These are phyloP conservation scores for Marasmius fiardii DNA, from an alignment of 1,284 basidiomycete species.

Conservation along the genomic window DNA sequence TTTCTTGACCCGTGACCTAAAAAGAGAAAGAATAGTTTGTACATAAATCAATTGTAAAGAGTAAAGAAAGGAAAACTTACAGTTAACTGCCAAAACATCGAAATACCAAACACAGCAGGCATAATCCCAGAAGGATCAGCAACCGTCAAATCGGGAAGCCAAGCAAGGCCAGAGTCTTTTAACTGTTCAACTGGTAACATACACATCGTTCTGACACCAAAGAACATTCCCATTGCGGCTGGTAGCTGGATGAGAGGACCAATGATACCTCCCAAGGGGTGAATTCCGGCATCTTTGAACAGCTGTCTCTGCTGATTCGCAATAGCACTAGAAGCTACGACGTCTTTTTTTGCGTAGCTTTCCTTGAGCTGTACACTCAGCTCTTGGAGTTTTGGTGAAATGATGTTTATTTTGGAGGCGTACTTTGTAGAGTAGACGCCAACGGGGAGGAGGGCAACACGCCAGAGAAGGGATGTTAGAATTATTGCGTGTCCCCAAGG, in stretches of 20 bases:
- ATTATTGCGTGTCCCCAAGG: slow-evolving; percentile 90
- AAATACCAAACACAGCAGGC: slow-evolving; percentile 61
- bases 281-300: slow-evolving; percentile 70
- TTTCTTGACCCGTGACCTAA: slow-evolving; percentile 11
- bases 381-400: slow-evolving; percentile 56
- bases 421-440: slow-evolving; percentile 65
- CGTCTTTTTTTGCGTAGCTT: slow-evolving; percentile 41
- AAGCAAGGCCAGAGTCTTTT: slow-evolving; percentile 72
- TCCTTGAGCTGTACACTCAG: slow-evolving; percentile 48
- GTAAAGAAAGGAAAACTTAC: slow-evolving; percentile 36
- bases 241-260: slow-evolving; percentile 75
- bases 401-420: slow-evolving; percentile 63
- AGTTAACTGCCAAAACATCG: slow-evolving; percentile 72
- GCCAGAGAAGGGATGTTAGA: slow-evolving; percentile 66
- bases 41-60: slow-evolving; percentile 11
- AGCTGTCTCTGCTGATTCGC: slow-evolving; percentile 60
- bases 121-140: slow-evolving; percentile 80
- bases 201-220: slow-evolving; percentile 76
- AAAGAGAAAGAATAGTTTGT: neutral
- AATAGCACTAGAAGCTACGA: slow-evolving; percentile 50
- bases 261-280: slow-evolving; percentile 52
- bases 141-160: slow-evolving; percentile 77
- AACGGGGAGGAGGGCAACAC: slow-evolving; percentile 69
- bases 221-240: slow-evolving; percentile 84
- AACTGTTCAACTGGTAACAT: slow-evolving; percentile 71